Percentiles rank a stretch among this genome's conserved stretches.
These are phyloP conservation scores for Tetradesmus obliquus DNA, from an alignment of 139 green algal species.

Conservation along the genomic window DNA sequence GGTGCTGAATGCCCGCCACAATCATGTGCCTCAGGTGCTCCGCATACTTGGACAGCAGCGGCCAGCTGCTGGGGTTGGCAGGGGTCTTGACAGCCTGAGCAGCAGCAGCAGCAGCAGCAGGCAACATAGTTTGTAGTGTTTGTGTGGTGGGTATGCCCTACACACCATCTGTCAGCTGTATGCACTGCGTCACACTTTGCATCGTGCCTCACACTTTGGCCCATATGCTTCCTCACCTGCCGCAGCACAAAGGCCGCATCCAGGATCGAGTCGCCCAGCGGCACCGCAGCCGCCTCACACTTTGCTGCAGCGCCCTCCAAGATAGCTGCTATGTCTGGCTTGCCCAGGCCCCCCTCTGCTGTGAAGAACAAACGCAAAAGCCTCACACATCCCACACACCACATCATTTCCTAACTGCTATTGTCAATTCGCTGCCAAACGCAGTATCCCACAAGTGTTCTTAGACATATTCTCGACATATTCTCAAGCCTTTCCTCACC, in stretches of 20 bases:
- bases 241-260: background rate
- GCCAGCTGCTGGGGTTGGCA: slow-evolving; percentile 53
- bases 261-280: background rate
- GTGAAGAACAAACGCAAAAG: slow-evolving; percentile 71
- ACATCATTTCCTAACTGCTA: background rate
- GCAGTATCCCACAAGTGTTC: too few relatives aligned
- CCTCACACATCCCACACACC: too few relatives aligned
- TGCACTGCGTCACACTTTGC: too few relatives aligned
- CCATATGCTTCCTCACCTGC: too few relatives aligned
- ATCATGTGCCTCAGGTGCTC: slow-evolving; percentile 79
- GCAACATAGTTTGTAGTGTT: background rate
- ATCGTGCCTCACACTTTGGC: too few relatives aligned
- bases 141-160: background rate
- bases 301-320: slow-evolving; percentile 67
- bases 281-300: slow-evolving; percentile 15
- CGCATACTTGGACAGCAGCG: slow-evolving; percentile 66
- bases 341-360: slow-evolving; percentile 79
- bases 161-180: too few relatives aligned
- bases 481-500: too few relatives aligned
- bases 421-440: background rate
- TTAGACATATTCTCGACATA: too few relatives aligned
- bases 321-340: slow-evolving; percentile 86
- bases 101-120: background rate
- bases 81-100: slow-evolving; percentile 45
- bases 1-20: slow-evolving; percentile 61